Evolutionary conservation across 805 yeast species (phyloP).

Genomic region (Teunomyces pallodes): DNA sequence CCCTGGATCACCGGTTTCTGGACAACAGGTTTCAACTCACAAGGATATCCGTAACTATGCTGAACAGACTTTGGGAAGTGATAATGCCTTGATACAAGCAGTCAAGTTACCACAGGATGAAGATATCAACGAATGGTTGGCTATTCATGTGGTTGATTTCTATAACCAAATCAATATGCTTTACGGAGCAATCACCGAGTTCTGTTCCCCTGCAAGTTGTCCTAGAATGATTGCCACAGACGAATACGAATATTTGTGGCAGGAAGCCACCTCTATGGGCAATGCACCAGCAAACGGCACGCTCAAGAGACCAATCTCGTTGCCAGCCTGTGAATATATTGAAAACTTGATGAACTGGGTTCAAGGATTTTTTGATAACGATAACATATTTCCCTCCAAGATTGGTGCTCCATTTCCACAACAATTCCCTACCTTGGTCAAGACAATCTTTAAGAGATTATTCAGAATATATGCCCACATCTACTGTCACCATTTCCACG

Average conservation of each 20-base stretch:
- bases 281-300: conserved; percentile 36
- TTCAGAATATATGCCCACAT: conserved; percentile 96
- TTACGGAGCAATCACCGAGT: conserved; percentile 92
- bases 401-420: conserved; percentile 90
- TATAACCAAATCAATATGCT: conserved; percentile 95
- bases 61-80: conserved; percentile 92
- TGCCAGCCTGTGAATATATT: conserved; percentile 93
- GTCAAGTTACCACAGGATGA: conserved; percentile 93
- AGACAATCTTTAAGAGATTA: conserved; percentile 84
- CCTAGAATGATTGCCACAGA: conserved; percentile 98
- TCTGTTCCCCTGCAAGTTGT: conserved; percentile 92
- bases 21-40: conserved; percentile 49
- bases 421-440: conserved; percentile 73
- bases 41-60: conserved; percentile 83
- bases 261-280: conserved; percentile 51
- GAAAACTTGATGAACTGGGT: conserved; percentile 94
- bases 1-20: conserved; percentile 8
- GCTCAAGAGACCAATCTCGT: conserved; percentile 70
- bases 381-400: conserved; percentile 83
- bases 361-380: conserved; percentile 89
- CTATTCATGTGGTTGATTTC: conserved; percentile 96
- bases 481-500: conserved; percentile 96
- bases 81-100: conserved; percentile 86
- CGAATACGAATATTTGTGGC: conserved; percentile 97
- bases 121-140: conserved; percentile 90